Base-by-base conservation (phyloP, 2,329 filamentous ascomycete genomes). In the Daldinia sp. region DNA sequence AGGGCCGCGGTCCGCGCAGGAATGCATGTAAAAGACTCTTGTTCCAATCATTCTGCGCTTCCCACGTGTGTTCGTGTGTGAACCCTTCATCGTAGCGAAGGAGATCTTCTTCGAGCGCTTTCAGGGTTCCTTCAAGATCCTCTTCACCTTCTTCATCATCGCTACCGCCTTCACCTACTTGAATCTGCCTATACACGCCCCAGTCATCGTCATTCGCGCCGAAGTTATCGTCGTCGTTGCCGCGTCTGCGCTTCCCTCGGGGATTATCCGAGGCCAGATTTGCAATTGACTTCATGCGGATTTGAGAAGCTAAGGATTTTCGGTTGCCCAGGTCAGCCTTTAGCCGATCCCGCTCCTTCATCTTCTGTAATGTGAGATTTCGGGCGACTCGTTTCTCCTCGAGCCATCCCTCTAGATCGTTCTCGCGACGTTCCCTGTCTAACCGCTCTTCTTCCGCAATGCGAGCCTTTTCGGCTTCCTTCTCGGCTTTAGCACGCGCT, bases 141-240 rank as follows among this genome's bases (percentile, higher is more conserved):
- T 95, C 93, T 78, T 98, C 95, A 78, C 97, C 94, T 57, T 97
- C 94, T 75, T 95, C 92, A 73, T 98, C 94, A 69, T 96, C 93
- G 76, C 92, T 93, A 62, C 86, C 86, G 15, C 88, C 88, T 83
- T 90, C 91, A 57, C 93, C 94, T 0, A 92, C 93, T 1, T 93
- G 93, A 64, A 98, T 97, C 44, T 93, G 93, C 60, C 96, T 91
- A 81, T 99, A 99, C 13, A 99, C 93, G 65, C 93, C 93, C 96
- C 96, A 99, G 79, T 99, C 96, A 64, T 97, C 94, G 77, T 99
- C 96, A 79, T 99, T 95, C 56, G 94, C 94, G 63, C 96, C 96
- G 77, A 99, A 99, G 67, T 93, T 94, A 78, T 99, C 96, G 75
- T 99, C 96, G 77, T 98, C 95, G 3, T 91, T 93, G 6, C 93